Evolutionary conservation across 176 grass and related monocot genomes (phyloP).

Genomic region (Ananas comosus): DNA sequence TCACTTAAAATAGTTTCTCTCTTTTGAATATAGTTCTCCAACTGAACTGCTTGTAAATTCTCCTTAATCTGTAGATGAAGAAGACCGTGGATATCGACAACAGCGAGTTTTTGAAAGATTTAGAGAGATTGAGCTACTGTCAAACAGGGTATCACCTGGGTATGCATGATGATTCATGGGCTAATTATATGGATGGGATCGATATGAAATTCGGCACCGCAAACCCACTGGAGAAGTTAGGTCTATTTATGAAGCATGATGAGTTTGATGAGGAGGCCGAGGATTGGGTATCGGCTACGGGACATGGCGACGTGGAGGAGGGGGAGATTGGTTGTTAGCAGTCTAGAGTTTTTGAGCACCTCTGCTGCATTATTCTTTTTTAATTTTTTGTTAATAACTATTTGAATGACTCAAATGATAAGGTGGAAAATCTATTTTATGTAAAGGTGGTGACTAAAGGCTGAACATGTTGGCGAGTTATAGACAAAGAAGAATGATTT

Average conservation of each 20-base stretch:
- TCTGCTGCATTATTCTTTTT: no score
- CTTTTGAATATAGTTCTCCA: conserved; percentile 6
- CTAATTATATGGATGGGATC: conserved; percentile 36
- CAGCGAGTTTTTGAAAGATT: conserved; percentile 48
- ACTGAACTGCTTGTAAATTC: background rate
- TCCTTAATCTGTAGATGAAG: conserved; percentile 48
- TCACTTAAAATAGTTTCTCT: conserved; percentile 7
- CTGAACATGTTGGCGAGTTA: no score
- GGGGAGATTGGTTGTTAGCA: conserved; percentile 41
- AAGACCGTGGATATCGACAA: conserved; percentile 93
- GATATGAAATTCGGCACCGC: conserved; percentile 25
- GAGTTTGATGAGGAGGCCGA: conserved; percentile 37
- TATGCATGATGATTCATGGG: conserved; percentile 23
- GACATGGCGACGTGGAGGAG: conserved; percentile 40
- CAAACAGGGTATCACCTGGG: conserved; percentile 24
- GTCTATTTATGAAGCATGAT: conserved; percentile 70
- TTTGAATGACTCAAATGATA: no score
- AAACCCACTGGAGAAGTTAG: conserved; percentile 62
- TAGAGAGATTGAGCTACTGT: conserved; percentile 33
- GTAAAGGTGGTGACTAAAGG: no score
- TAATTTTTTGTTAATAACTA: no score
- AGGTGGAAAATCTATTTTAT: no score
- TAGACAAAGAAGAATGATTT: no score
- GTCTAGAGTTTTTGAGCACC: background rate
- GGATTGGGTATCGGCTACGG: conserved; percentile 24